These are phyloP conservation scores for Camelina sativa DNA, from an alignment of 345 rosid species.

Conservation along the genomic window DNA sequence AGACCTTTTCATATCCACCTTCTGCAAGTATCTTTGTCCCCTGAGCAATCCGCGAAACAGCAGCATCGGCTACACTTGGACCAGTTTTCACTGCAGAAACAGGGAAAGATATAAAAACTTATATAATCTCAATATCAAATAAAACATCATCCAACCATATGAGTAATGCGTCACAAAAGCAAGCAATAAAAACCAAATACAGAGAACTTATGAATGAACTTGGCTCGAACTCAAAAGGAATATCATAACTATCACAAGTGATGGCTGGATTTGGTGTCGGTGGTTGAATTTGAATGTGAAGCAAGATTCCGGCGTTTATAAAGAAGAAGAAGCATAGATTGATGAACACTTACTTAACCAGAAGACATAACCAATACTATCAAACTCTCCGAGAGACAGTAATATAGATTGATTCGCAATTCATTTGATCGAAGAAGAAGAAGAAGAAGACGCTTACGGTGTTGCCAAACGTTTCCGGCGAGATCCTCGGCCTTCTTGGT, in stretches of 20 bases:
- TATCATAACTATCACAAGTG: background rate
- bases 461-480: slow-evolving; percentile 92
- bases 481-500: slow-evolving; percentile 93
- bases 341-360: background rate
- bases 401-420: background rate
- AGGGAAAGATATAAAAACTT: background rate
- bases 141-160: background rate
- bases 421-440: background rate
- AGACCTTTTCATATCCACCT: slow-evolving; percentile 94
- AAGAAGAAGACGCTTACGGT: slow-evolving; percentile 50
- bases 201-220: background rate
- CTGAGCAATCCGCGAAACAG: slow-evolving; percentile 88
- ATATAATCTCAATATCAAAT: background rate
- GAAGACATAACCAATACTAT: background rate
- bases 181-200: background rate
- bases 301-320: background rate
- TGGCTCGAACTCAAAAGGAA: background rate
- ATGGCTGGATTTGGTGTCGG: slow-evolving; percentile 1
- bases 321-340: background rate
- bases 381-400: background rate
- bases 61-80: slow-evolving; percentile 92
- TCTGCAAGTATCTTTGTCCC: slow-evolving; percentile 91
- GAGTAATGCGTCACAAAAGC: slow-evolving; percentile 1
- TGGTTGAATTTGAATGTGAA: background rate
- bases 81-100: slow-evolving; percentile 78